These are phyloP conservation scores for Aureobasidium zeae DNA, from an alignment of 2,329 filamentous ascomycete species.

Conservation along the genomic window DNA sequence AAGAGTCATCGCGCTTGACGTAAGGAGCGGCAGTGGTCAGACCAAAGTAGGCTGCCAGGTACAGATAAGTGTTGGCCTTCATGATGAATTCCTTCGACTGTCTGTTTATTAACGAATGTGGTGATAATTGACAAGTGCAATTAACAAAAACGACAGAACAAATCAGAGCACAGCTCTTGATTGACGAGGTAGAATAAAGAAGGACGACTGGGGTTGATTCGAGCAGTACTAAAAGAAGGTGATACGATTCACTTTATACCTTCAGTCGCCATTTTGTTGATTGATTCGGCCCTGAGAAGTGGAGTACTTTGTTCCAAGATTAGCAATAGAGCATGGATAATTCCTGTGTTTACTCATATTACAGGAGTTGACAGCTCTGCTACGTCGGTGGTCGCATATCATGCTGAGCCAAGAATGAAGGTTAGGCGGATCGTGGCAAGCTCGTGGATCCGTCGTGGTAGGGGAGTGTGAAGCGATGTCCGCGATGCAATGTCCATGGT, in stretches of 20 bases:
- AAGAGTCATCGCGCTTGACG: constrained; percentile 12
- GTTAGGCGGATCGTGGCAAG: background rate
- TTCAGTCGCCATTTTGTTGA: background rate
- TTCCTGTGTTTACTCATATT: background rate
- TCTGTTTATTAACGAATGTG: constrained; percentile 4
- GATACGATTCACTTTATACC: constrained; percentile 2
- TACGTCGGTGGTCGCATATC: background rate
- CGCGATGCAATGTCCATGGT: background rate
- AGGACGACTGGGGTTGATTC: constrained; percentile 7
- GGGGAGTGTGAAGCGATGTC: background rate
- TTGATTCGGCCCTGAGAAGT: background rate
- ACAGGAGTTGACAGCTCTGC: constrained; percentile 7
- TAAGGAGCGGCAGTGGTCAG: constrained; percentile 3
- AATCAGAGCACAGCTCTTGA: constrained; percentile 14
- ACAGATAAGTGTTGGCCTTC: constrained; percentile 8
- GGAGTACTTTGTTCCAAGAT: constrained; percentile 1
- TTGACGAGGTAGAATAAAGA: constrained; percentile 5
- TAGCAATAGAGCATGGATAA: constrained; percentile 12
- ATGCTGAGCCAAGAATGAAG: background rate
- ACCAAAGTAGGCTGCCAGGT: constrained; percentile 11
- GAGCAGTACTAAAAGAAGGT: constrained; percentile 1
- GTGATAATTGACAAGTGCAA: background rate
- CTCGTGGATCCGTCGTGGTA: background rate
- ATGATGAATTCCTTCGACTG: background rate
- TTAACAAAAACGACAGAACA: constrained; percentile 9